These are phyloP conservation scores for Cunninghamia lanceolata DNA, from an alignment of 75 land plant species.

Conservation along the genomic window DNA sequence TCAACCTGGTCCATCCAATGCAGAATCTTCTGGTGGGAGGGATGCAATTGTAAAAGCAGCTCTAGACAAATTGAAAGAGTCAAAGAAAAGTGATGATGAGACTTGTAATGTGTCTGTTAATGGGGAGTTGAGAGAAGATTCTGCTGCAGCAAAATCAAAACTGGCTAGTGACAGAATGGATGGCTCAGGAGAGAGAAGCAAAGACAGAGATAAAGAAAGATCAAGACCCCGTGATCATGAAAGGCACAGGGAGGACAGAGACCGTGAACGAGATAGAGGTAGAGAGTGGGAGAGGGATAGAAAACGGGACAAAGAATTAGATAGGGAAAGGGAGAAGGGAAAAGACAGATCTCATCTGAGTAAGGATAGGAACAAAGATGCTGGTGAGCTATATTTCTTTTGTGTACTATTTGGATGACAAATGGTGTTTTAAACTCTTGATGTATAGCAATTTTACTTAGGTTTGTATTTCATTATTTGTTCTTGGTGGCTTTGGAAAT, in stretches of 20 bases:
- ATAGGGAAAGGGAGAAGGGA: constrained; percentile 63
- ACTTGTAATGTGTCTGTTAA: constrained; percentile 28
- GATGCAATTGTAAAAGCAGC: constrained; percentile 45
- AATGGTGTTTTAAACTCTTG: not conserved
- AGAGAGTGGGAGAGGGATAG: constrained; percentile 70
- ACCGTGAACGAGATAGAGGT: constrained; percentile 37
- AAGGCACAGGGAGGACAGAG: constrained; percentile 47
- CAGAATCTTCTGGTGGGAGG: constrained; percentile 45
- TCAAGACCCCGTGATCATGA: constrained; percentile 54
- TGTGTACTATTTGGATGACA: not conserved
- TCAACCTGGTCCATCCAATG: constrained; percentile 18
- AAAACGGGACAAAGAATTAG: constrained; percentile 62
- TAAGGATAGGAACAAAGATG: constrained; percentile 53
- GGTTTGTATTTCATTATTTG: not conserved
- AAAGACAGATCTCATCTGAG: constrained; percentile 48
- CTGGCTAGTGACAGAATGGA: constrained; percentile 34
- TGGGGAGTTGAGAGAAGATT: constrained; percentile 38
- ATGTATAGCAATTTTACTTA: not conserved
- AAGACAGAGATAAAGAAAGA: constrained; percentile 44
- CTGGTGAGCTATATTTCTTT: constrained; percentile 28
- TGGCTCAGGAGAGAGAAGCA: constrained; percentile 40
- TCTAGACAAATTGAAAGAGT: constrained; percentile 48
- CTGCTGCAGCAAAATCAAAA: constrained; percentile 26
- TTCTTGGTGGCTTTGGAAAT: not conserved
- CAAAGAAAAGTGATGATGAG: constrained; percentile 39